Evolutionary conservation across 805 yeast species (phyloP).

Genomic region (Candida succiphila): DNA sequence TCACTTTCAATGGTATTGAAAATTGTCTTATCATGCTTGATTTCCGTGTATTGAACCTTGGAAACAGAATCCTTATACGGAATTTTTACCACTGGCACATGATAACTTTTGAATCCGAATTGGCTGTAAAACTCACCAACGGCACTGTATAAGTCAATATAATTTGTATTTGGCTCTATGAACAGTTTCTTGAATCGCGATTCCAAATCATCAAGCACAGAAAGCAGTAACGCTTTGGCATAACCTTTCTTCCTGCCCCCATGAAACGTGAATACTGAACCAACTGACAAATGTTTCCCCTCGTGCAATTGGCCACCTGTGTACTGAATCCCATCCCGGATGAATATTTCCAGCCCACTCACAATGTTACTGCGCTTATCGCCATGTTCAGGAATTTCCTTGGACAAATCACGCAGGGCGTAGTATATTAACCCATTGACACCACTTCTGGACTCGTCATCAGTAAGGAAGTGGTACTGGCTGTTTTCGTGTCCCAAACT

Average conservation of each 20-base stretch:
- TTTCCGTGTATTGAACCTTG: too few relatives aligned
- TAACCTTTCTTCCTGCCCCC: slow-evolving; percentile 44
- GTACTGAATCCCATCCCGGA: slow-evolving; percentile 8
- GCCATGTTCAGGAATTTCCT: slow-evolving; percentile 1
- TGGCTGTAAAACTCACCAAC: slow-evolving; percentile 56
- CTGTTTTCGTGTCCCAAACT: slow-evolving; percentile 6
- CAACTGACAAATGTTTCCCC: slow-evolving; percentile 25
- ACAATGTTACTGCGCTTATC: slow-evolving; percentile 11
- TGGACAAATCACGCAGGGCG: slow-evolving; percentile 11
- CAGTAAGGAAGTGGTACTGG: slow-evolving; percentile 13
- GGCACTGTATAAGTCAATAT: slow-evolving; percentile 56
- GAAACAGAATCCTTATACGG: too few relatives aligned
- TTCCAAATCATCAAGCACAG: slow-evolving; percentile 17
- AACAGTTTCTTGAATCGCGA: not conserved
- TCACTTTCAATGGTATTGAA: not conserved
- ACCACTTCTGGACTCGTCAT: slow-evolving; percentile 1
- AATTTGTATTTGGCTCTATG: slow-evolving; percentile 10
- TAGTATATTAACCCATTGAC: slow-evolving; percentile 17
- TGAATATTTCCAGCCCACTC: slow-evolving; percentile 20
- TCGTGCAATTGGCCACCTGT: slow-evolving; percentile 8
- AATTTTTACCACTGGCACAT: too few relatives aligned
- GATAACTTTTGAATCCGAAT: slow-evolving; percentile 41
- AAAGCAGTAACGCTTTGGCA: slow-evolving; percentile 36
- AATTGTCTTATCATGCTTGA: too few relatives aligned
- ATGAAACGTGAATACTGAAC: slow-evolving; percentile 48